phyloP scores from a whole-genome alignment of 164 flowering plant species.

The Taxillus chinensis region DNA sequence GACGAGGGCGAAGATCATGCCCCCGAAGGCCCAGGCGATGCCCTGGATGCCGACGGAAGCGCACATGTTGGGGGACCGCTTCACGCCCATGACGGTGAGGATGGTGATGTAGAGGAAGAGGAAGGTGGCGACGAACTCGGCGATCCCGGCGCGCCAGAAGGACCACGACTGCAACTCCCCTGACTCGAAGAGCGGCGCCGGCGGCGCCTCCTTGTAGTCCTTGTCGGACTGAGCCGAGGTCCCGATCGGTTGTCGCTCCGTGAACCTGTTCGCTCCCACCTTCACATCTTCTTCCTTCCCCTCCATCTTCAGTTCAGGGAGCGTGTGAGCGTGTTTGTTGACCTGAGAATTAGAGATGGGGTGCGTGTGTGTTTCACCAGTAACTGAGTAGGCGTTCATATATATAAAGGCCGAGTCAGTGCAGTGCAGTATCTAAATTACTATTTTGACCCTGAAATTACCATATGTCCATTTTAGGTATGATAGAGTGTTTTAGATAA shows the following conservation, averaged over 20 bases:
- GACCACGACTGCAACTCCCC: constrained; percentile 54
- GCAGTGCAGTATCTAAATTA: too few relatives aligned
- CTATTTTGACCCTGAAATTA: too few relatives aligned
- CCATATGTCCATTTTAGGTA: too few relatives aligned
- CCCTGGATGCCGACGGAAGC: constrained; percentile 53
- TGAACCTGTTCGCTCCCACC: constrained; percentile 53
- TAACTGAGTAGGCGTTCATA: too few relatives aligned
- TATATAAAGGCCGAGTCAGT: too few relatives aligned
- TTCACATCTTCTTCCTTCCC: constrained; percentile 51
- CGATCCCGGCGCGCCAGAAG: constrained; percentile 55
- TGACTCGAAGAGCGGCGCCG: constrained; percentile 49
- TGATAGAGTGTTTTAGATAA: too few relatives aligned
- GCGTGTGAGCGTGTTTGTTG: not conserved
- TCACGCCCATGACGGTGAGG: constrained; percentile 52
- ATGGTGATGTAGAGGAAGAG: constrained; percentile 51
- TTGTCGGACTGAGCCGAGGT: constrained; percentile 49
- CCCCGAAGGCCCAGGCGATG: constrained; percentile 68
- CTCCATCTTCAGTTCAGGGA: constrained; percentile 19
- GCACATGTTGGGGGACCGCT: constrained; percentile 29
- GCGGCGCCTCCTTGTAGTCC: constrained; percentile 58
- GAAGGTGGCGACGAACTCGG: constrained; percentile 54
- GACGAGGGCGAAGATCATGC: constrained; percentile 61
- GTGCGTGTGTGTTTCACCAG: too few relatives aligned
- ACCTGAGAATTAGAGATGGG: too few relatives aligned
- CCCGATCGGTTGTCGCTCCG: constrained; percentile 53